Evolutionary conservation across 2,329 filamentous ascomycete genomes (phyloP), one percentile per base, ranked within the genome.

Genomic region (Pseudopithomyces maydicus): DNA sequence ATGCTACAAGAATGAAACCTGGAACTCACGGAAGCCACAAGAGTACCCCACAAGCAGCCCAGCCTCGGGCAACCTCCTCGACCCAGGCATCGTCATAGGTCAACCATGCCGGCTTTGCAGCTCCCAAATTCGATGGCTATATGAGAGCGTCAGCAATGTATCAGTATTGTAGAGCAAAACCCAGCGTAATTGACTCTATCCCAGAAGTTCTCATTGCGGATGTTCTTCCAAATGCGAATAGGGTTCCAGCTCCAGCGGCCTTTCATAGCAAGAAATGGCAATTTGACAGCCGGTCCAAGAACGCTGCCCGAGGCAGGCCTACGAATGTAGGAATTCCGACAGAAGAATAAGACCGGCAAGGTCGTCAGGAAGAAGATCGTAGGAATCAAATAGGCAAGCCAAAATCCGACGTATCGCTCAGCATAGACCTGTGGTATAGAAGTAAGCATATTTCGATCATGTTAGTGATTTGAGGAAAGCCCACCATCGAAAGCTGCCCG

Each of bases 31-130:
- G 64, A 19, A 41, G 38, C 38, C 38, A 41, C 15, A 41, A 15
- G 5, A 78, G 76, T 14, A 78, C 72, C 48, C 63, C 61, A 67
- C 74, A 78, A 36, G 74, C 74, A 22, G 47, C 61, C 54, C 68
- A 72, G 59, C 89, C 90, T 75, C 90, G 88, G 51, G 82, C 82
- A 47, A 92, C 86, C 71, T 93, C 89, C 54, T 92, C 89, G n/a
- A 92, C 90, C 89, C 89, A 93, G 58, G 86, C 85, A 64, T 92
- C 90, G 59, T 92, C 89, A 65, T 91, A 92, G 0, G 85, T 90
- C 87, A 91, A 91, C 89, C 89, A 92, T 0, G 62, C 51, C 0
- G 89, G 89, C 54, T 85, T 85, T 61, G 81, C 72, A 0, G 74
- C 74, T 6, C 82, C 77, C 6, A 90, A 78, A 38, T 78, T 78